Base-by-base conservation (phyloP, 371 early-diverging fungal genomes). In the Mucor irregularis region DNA sequence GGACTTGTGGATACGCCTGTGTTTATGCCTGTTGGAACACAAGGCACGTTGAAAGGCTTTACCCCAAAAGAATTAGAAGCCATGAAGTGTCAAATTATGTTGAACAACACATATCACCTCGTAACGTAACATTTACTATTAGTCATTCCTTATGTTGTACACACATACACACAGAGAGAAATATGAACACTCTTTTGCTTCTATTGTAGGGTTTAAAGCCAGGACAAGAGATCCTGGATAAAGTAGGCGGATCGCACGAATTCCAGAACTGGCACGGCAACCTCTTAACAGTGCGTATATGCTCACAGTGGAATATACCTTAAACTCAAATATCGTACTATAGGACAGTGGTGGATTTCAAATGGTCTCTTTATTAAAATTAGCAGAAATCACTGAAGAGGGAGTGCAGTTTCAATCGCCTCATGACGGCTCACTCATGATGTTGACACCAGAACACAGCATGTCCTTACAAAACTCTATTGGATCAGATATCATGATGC, bases 401-500 rank as follows among this genome's bases (percentile, higher is more conserved):
- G 98, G 98, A 16, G 96, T 96, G 5, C 83, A 90, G 62, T 96
- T 95, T 65, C 83, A 87, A 55, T 90, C 90, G 35, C 94, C 94
- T 22, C 88, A 92, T 52, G 90, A 91, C 53, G 88, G 86, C 29
- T 84, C 87, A n/a, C 64, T 77, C 56, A 92, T 92, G 86, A 71
- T 96, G 66, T 76, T 97, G 66, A 96, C 96, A 16, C 97, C 98
- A 0, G 97, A 98, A 62, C 88, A 94, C 61, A 93, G 94, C 13
- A 95, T 97, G 71, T 78, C 82, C 4, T 78, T 96, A 61, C 98
- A 98, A 67, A 95, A 92, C 72, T 81, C 86, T 14, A 92, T 98
- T 60, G 96, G 95, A 21, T 92, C 96, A 1, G 98, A 96, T 73
- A 96, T 98, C 39, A 94, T 97, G 79, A 97, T 98, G 97, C 98